These are phyloP conservation scores for Fallopia convolvulus DNA, from an alignment of 148 eudicot genomes.

Conservation along the genomic window DNA sequence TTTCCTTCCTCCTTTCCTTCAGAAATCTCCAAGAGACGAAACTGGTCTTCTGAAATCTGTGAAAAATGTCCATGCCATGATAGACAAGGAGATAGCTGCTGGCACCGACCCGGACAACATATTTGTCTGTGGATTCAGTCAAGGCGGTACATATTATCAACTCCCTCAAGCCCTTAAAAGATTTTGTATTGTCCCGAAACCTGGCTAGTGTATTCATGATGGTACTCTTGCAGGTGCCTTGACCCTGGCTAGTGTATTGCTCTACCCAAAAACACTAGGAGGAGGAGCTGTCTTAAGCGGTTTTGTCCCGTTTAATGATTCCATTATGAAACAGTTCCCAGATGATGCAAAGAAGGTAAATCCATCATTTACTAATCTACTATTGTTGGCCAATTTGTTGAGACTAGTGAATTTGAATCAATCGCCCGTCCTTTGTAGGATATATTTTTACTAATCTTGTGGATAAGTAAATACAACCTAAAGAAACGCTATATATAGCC, in stretches of 20 bases:
- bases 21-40: constrained; percentile 89
- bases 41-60: constrained; percentile 66
- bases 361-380: neutral
- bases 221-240: constrained; percentile 60
- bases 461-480: no score
- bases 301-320: constrained; percentile 86
- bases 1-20: constrained; percentile 4
- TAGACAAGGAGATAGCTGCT: constrained; percentile 78
- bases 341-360: constrained; percentile 80
- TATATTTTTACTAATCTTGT: no score
- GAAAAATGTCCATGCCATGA: constrained; percentile 63
- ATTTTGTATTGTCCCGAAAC: no score
- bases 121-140: constrained; percentile 95
- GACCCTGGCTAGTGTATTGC: constrained; percentile 87
- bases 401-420: no score
- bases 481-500: no score
- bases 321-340: constrained; percentile 47
- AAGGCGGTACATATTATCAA: constrained; percentile 65
- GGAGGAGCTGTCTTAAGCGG: constrained; percentile 98
- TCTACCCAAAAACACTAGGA: constrained; percentile 84
- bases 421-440: no score
- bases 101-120: constrained; percentile 77
- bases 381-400: no score
- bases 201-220: neutral
- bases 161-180: no score